Evolutionary conservation across 1,284 basidiomycete genomes (phyloP), one percentile per base, ranked within the genome.

Genomic region (Tranzscheliella williamsii): DNA sequence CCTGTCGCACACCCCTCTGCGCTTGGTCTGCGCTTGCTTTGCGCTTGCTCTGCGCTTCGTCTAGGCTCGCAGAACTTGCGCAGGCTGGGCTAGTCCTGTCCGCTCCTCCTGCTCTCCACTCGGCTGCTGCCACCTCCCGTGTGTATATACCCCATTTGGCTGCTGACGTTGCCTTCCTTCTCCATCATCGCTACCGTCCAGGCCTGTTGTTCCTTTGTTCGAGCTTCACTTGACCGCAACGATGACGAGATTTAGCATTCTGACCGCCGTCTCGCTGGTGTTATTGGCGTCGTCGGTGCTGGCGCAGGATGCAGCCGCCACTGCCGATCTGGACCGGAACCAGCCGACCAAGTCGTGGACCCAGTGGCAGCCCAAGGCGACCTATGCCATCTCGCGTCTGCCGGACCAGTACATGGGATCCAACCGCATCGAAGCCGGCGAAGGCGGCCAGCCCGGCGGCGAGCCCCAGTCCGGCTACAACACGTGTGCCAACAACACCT

Each of bases 311-410:
- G 55, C 65, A 4, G 45, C 38, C 5, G 65, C 65, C 11, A 46
- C 46, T 18, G 56, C 54, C 31, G 60, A 56, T 34, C 39, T 56
- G 22, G 49, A 65, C 32, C 41, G 33, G 47, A 64, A 64, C 31
- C 47, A 65, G 41, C 67, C 67, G 21, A 70, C 64, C 39, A 67
- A 68, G 41, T 48, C 64, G 11, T 70, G 64, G 65, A 51, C 51
- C n/a, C 67, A 64, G 41, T 70, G 65, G 65, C 61, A 64, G 27
- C 65, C 67, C 21, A 70, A 70, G 29, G 61, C 67, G 15, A 68
- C 67, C 4, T 70, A 70, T 41, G 45, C 67, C n/a, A 39, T 45
- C 42, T 50, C 42, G 13, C 20, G 57, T 29, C 46, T 70, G 17
- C 67, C 67, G 4, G 67, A 70, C 27, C 65, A 68, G 41, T 70